phyloP scores from a whole-genome alignment of 2,329 filamentous ascomycete genomes.

The Hypoxylon sp. region DNA sequence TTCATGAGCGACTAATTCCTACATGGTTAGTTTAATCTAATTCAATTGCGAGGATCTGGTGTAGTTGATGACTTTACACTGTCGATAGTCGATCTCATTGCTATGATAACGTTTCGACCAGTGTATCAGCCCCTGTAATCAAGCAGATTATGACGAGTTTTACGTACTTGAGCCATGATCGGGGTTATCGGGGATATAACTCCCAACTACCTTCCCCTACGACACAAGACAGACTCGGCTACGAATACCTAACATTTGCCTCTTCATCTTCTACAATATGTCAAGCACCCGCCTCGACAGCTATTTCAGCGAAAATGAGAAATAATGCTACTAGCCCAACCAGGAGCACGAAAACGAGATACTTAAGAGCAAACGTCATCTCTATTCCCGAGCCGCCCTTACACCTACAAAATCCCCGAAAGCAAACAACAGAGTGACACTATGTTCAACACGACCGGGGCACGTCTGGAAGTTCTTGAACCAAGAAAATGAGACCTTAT shows the following conservation, averaged over 20 bases:
- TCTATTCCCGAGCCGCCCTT: background rate
- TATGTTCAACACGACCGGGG: background rate
- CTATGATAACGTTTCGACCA: no score
- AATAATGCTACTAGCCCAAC: background rate
- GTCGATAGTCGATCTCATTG: background rate
- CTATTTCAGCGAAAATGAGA: background rate
- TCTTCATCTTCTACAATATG: background rate
- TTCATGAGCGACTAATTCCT: conserved; percentile 2
- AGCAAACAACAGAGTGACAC: background rate
- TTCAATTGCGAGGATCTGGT: background rate
- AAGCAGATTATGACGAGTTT: no score
- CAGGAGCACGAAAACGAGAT: background rate
- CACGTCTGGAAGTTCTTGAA: background rate
- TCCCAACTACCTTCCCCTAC: no score
- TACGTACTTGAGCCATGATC: no score
- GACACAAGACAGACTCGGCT: no score
- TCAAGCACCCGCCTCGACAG: background rate
- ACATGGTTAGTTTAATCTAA: background rate
- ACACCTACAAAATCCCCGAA: background rate
- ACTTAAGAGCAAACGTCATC: background rate
- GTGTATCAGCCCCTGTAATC: no score
- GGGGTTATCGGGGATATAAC: no score
- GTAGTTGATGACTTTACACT: no score
- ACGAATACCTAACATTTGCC: no score
- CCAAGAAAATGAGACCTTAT: background rate